Conservation (phyloP, 2,329 filamentous ascomycete species). For the Aspergillus uvarum region DNA sequence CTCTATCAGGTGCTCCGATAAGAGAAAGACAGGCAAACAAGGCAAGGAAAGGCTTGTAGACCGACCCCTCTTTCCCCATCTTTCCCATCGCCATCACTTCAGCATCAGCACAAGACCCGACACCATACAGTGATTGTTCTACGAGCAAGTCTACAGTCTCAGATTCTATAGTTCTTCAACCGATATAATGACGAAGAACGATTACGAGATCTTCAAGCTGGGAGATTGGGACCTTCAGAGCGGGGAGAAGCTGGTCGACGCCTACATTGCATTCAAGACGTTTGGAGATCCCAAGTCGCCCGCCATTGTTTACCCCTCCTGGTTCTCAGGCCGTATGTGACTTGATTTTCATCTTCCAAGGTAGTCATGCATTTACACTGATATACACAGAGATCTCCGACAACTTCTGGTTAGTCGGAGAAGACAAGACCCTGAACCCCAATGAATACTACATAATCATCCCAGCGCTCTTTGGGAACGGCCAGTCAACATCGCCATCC, state of each 20-base stretch:
- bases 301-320: constrained; percentile 73
- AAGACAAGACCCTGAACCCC: constrained; percentile 64
- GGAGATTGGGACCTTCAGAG: constrained; percentile 68
- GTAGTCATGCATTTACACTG: not conserved
- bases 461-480: constrained; percentile 67
- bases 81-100: not conserved
- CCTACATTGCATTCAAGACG: constrained; percentile 74
- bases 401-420: constrained; percentile 72
- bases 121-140: not conserved
- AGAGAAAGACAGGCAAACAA: not conserved
- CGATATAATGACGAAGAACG: constrained; percentile 19
- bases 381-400: constrained; percentile 56
- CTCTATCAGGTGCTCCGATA: not conserved
- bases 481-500: constrained; percentile 66
- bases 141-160: not conserved
- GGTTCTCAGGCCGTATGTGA: constrained; percentile 64
- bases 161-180: not conserved
- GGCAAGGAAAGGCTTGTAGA: not conserved
- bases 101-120: not conserved
- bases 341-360: not conserved
- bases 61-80: not conserved
- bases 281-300: constrained; percentile 64
- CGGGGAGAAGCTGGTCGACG: constrained; percentile 61
- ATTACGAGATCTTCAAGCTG: constrained; percentile 56
- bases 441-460: constrained; percentile 68